Evolutionary conservation across 148 eudicot species (phyloP), one percentile per base, ranked within the genome.

Genomic region (Camellia sinensis): DNA sequence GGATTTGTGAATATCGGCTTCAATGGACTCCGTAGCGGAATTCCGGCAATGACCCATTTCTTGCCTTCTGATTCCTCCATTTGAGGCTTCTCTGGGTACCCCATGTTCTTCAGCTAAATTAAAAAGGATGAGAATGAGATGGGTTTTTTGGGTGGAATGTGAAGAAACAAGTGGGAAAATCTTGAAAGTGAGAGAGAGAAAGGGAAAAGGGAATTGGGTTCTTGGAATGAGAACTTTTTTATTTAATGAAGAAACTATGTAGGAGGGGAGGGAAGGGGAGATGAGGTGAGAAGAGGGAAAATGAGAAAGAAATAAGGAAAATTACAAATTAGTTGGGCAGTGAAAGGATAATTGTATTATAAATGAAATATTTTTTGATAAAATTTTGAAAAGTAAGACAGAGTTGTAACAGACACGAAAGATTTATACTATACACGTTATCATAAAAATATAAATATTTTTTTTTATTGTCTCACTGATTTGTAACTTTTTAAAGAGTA

Each of bases 31-130:
- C 83, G 78, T 0, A 84, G 44, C 18, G 84, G 71, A 79, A 84
- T 87, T 78, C 86, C 89, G 14, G 89, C 80, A 71, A 84, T 18
- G 14, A 84, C 87, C 89, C 89, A 82, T 40, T 75, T 87, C 71
- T 82, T 83, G 52, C 17, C 80, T 13, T 82, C 80, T 0, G 82
- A 22, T 60, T 84, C 85, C 15, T 84, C 82, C 74, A 77, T 73
- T 10, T 66, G 79, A 44, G 60, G 72, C 29, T 78, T 77, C 11
- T 83, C 56, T 4, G 78, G 29, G 40, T 60, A 65, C 2, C 82
- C 83, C 83, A 83, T 81, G 63, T 66, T 29, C 22, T 4, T 57
- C 57, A 69, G 13, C 74, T 62, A 73, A 21, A 53, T 18, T 2
- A 68, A 48, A 46, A 53, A 19, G 9, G 18, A 62, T 5, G 50